Percentiles rank a stretch among this genome's conserved stretches.
These are phyloP conservation scores for Pseudonitzschia multistriata DNA, from an alignment of 108 stramenopile species.

Conservation along the genomic window DNA sequence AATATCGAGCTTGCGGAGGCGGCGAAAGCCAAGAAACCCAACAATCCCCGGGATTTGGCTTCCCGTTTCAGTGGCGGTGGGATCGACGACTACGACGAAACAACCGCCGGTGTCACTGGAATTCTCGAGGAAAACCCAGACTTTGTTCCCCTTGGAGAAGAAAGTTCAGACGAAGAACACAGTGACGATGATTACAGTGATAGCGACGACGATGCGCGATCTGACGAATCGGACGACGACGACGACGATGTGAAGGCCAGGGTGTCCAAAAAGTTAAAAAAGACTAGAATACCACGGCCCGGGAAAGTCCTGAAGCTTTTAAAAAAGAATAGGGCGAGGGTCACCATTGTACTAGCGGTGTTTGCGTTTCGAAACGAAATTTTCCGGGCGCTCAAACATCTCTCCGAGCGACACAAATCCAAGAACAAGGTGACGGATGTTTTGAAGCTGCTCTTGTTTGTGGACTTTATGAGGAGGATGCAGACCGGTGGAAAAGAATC, in stretches of 20 bases:
- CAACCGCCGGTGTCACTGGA: neutral
- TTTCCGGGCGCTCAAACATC: neutral
- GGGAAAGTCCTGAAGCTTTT: constrained; percentile 16
- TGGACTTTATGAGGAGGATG: constrained; percentile 42
- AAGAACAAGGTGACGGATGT: constrained; percentile 34
- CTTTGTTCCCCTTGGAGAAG: constrained; percentile 31
- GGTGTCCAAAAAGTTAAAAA: constrained; percentile 20
- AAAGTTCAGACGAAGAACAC: constrained; percentile 4
- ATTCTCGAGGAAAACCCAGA: constrained; percentile 51
- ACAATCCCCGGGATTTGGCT: neutral
- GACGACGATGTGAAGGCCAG: constrained; percentile 19
- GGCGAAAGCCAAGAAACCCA: neutral
- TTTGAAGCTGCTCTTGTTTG: constrained; percentile 54
- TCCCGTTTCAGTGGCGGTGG: neutral
- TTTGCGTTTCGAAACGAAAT: constrained; percentile 72
- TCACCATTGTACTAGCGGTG: constrained; percentile 41
- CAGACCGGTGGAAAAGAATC: constrained; percentile 13
- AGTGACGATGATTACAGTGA: constrained; percentile 37
- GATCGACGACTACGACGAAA: neutral
- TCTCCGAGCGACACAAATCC: neutral
- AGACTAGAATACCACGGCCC: constrained; percentile 16
- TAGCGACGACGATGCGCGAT: constrained; percentile 15
- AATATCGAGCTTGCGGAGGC: neutral
- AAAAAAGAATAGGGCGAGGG: constrained; percentile 30
- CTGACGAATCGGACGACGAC: constrained; percentile 14